Percentiles rank a stretch among this genome's conserved stretches.
phyloP scores from a whole-genome alignment of 305 asterid species.

The Fraxinus paxiana region DNA sequence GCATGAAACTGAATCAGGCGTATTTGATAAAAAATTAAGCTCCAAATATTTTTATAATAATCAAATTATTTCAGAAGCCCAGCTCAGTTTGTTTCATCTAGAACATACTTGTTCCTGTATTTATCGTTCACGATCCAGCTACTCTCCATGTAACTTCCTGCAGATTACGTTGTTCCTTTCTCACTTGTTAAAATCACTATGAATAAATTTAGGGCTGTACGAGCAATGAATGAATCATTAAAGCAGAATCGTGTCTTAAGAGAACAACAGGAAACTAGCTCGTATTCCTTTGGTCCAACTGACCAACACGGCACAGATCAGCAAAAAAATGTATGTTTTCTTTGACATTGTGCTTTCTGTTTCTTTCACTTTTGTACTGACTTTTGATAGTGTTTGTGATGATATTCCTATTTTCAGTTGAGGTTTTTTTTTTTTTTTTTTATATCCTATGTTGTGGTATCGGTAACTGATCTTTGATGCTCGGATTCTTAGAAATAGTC shows the following conservation, averaged over 20 bases:
- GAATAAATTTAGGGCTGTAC: conserved; percentile 67
- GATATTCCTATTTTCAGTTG: neutral
- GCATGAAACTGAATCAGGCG: neutral
- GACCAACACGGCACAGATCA: conserved; percentile 47
- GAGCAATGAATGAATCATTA: conserved; percentile 89
- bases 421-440: neutral
- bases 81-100: neutral
- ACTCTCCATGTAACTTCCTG: neutral
- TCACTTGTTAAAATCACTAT: conserved; percentile 4
- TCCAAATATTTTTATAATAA: neutral
- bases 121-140: neutral
- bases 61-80: neutral
- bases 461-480: neutral
- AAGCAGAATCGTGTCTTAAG: conserved; percentile 78
- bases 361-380: conserved; percentile 14
- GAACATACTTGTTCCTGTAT: neutral
- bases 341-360: conserved; percentile 15
- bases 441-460: neutral
- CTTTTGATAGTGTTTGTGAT: conserved; percentile 14
- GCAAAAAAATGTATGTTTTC: conserved; percentile 58
- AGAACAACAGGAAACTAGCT: conserved; percentile 61
- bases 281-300: conserved; percentile 40
- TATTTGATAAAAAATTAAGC: neutral
- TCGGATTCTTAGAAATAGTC: too few relatives aligned
- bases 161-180: neutral